phyloP scores from a whole-genome alignment of 2,329 filamentous ascomycete species.

The Aspergillus sp. region DNA sequence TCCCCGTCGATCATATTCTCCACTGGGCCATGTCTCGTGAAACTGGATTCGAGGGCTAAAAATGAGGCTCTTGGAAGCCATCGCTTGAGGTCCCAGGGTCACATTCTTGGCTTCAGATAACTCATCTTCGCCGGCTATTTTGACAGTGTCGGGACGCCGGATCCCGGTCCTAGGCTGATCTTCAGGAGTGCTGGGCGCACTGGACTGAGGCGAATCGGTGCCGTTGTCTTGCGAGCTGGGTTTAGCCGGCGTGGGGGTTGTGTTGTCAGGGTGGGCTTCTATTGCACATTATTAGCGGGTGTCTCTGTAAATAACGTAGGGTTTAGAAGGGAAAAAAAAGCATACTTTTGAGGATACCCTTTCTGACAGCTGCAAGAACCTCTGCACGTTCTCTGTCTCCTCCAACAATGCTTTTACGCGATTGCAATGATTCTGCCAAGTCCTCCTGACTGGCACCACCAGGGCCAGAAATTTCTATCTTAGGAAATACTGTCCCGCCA shows the following conservation, averaged over 20 bases:
- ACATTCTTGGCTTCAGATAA: slow-evolving; percentile 76
- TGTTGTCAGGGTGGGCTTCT: slow-evolving; percentile 57
- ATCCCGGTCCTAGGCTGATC: slow-evolving; percentile 63
- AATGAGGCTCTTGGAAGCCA: slow-evolving; percentile 54
- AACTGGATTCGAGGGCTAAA: slow-evolving; percentile 95
- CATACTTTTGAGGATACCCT: slow-evolving; percentile 92
- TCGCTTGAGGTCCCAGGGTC: slow-evolving; percentile 68
- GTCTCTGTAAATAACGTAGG: neutral
- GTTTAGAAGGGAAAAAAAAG: slow-evolving; percentile 9
- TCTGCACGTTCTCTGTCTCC: slow-evolving; percentile 89
- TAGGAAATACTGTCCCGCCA: slow-evolving; percentile 78
- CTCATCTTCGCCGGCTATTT: slow-evolving; percentile 82
- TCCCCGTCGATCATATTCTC: slow-evolving; percentile 92
- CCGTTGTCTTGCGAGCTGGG: slow-evolving; percentile 62
- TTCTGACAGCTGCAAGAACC: slow-evolving; percentile 86
- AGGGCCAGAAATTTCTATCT: slow-evolving; percentile 77
- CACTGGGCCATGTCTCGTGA: slow-evolving; percentile 92
- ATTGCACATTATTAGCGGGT: slow-evolving; percentile 14
- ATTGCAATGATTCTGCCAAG: slow-evolving; percentile 48
- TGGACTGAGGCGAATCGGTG: slow-evolving; percentile 78
- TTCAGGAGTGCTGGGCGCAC: slow-evolving; percentile 84
- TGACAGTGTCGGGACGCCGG: slow-evolving; percentile 66
- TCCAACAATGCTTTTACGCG: slow-evolving; percentile 85
- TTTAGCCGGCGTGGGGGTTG: slow-evolving; percentile 66
- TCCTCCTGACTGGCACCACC: slow-evolving; percentile 50